phyloP scores from a whole-genome alignment of 176 grass and related monocot genomes.

The Calamus simplicifolius region DNA sequence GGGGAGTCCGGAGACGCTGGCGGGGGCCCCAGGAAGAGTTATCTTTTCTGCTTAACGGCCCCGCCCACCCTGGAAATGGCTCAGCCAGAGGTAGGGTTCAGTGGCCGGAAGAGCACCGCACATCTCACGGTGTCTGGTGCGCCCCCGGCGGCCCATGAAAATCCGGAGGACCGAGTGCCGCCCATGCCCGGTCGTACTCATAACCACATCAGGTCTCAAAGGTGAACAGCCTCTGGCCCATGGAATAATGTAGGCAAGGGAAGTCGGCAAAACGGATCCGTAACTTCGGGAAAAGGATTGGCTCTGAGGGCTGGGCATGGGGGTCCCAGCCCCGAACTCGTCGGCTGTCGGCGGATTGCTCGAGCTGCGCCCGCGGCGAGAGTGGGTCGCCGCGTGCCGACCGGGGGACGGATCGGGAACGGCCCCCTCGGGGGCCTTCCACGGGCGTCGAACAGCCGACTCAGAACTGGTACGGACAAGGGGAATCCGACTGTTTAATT shows the following conservation, averaged over 20 bases:
- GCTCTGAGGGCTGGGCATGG: constrained; percentile 52
- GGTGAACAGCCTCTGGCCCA: constrained; percentile 45
- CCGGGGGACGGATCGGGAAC: background rate
- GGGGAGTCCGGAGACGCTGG: constrained; percentile 38
- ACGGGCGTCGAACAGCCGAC: constrained; percentile 22
- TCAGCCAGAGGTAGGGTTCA: constrained; percentile 50
- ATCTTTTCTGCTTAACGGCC: constrained; percentile 45
- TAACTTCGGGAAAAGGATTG: constrained; percentile 78
- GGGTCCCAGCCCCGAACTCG: constrained; percentile 44
- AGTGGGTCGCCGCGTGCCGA: constrained; percentile 9
- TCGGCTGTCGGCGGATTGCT: constrained; percentile 22
- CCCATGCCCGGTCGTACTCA: constrained; percentile 35
- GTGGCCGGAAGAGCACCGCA: constrained; percentile 55
- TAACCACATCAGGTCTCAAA: constrained; percentile 50
- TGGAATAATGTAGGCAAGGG: constrained; percentile 47
- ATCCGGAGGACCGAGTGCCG: constrained; percentile 43
- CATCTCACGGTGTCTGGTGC: constrained; percentile 50
- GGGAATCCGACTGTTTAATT: constrained; percentile 40
- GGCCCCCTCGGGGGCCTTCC: constrained; percentile 20
- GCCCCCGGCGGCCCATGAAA: constrained; percentile 57
- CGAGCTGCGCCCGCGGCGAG: constrained; percentile 23
- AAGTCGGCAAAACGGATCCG: constrained; percentile 43
- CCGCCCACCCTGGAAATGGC: constrained; percentile 34
- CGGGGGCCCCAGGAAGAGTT: constrained; percentile 43
- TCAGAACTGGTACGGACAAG: constrained; percentile 39